A percentile compares a stretch with the other conserved stretches of the same genome.
Evolutionary conservation across 2,329 filamentous ascomycete species (phyloP).

Genomic region (Blastomyces silverae): DNA sequence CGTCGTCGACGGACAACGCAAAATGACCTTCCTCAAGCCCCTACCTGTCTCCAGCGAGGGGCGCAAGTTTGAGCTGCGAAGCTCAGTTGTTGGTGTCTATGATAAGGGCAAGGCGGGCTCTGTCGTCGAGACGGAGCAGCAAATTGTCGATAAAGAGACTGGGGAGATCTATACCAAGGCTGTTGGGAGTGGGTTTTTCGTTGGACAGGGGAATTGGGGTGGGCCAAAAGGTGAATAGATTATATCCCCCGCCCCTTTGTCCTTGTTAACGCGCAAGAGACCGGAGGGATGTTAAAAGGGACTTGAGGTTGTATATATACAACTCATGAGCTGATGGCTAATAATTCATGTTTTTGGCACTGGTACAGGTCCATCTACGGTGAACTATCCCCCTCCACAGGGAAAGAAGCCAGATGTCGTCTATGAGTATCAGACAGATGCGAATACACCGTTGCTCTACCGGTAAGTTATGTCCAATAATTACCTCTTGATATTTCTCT

Average conservation of each 20-base stretch:
- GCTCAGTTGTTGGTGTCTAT: constrained; percentile 75
- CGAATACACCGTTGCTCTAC: constrained; percentile 69
- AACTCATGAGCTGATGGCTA: neutral
- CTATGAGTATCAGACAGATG: constrained; percentile 62
- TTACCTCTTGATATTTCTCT: neutral
- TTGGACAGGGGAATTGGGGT: constrained; percentile 76
- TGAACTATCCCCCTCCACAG: constrained; percentile 70
- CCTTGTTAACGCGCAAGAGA: neutral
- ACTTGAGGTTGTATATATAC: neutral
- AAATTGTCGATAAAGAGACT: constrained; percentile 62
- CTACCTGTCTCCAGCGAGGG: constrained; percentile 66
- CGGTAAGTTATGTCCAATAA: constrained; percentile 37
- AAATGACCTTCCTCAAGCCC: constrained; percentile 67
- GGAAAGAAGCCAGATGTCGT: constrained; percentile 63
- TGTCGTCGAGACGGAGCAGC: constrained; percentile 71
- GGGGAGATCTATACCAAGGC: constrained; percentile 66
- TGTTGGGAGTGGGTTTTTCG: constrained; percentile 67
- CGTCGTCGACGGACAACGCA: constrained; percentile 77
- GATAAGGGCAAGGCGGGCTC: constrained; percentile 81
- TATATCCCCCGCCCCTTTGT: neutral
- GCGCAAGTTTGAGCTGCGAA: constrained; percentile 65
- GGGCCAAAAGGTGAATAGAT: constrained; percentile 66
- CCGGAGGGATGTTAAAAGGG: neutral
- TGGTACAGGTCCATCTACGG: constrained; percentile 54
- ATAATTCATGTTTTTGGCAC: constrained; percentile 20